Base-by-base conservation (phyloP, 177 flowering plant species). In the Vitis hybrid region DNA sequence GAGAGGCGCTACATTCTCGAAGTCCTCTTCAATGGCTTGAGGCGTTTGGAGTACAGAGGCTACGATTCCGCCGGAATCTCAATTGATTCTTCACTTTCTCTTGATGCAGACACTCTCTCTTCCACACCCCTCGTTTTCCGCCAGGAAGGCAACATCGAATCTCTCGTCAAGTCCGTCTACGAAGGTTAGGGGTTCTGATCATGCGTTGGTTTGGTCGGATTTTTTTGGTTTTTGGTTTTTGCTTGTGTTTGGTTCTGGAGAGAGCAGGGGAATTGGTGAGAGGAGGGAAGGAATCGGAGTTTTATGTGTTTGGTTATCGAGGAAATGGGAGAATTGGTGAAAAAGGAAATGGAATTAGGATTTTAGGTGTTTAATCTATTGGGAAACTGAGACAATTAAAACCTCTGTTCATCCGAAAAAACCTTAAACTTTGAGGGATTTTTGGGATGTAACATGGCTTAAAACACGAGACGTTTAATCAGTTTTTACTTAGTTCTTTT, bases 51-150 rank as follows among this genome's bases (percentile, higher is more conserved):
- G 80, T 93, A 95, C 79, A 78, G 99, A 56, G 99, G 99, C 69
- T 95, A 95, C 62, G 99, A 95, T 80, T 95, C 99, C 59, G 86
- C 99, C 48, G 99, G 99, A 11, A 85, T 95, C 67, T 86, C 90
- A 70, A 87, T 95, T 17, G 99, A 95, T 72, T 64, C 80, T 59
- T 80, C 85, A 7, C 52, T 67, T 71, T 27, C 77, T 27, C 15
- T 52, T 60, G 70, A 69, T 67, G 56, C 65, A 2, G 14, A 18
- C 18, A 50, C 54, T 18, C 24, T 14, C 15, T 52, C 74, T 24
- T 70, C 62, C 30, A 71, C 82, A 27, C 92, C 89, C 11, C 90
- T 91, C 65, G 96, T 95, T n/a, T 95, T 93, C 62, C 91, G 99
- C 1, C 90, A 87, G 73, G 98, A 84, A 57, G 99, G 99, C 51